Conservation (phyloP, 345 rosid species). For the Eutrema japonicum region DNA sequence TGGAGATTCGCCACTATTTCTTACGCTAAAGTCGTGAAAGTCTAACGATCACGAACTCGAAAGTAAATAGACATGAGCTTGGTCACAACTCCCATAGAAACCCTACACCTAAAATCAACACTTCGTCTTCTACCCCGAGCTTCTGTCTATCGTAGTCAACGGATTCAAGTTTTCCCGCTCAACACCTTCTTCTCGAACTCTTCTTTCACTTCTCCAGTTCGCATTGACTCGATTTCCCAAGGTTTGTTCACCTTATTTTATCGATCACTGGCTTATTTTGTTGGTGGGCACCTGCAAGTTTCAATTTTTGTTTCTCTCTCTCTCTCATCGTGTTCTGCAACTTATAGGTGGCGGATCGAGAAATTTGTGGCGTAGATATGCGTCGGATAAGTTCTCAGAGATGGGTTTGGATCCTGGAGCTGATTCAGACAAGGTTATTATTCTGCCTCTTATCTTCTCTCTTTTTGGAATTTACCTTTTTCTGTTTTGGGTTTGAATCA, state of each 20-base stretch:
- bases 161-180: constrained; percentile 34
- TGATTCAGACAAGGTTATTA: constrained; percentile 49
- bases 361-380: constrained; percentile 49
- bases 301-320: neutral
- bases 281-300: constrained; percentile 9
- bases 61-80: neutral
- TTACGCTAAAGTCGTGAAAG: neutral
- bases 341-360: constrained; percentile 44
- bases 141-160: constrained; percentile 11
- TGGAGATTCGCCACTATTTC: neutral
- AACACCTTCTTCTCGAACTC: constrained; percentile 19
- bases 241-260: constrained; percentile 40
- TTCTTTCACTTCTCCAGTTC: constrained; percentile 36
- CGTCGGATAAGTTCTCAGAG: constrained; percentile 51
- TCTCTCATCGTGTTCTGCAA: constrained; percentile 1
- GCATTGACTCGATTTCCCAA: constrained; percentile 34
- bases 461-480: neutral
- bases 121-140: constrained; percentile 9
- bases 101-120: constrained; percentile 32
- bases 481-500: neutral
- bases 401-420: constrained; percentile 39
- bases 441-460: neutral
- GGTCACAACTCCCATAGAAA: constrained; percentile 17
- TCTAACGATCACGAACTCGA: neutral
- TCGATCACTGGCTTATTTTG: neutral